phyloP scores from a whole-genome alignment of 805 yeast species.

The Hanseniaspora lachancei region DNA sequence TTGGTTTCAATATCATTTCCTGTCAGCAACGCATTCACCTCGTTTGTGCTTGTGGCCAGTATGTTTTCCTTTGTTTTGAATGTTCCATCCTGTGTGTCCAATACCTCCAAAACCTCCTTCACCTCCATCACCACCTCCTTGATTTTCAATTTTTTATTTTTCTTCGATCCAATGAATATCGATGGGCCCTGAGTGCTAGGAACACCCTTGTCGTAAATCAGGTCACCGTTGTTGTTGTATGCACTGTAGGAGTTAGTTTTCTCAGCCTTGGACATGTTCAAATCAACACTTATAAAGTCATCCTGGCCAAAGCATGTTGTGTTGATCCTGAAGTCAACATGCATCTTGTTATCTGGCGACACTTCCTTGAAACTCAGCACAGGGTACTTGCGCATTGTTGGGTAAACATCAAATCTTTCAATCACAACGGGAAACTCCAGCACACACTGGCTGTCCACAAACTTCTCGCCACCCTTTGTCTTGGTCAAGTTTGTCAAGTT shows the following conservation, averaged over 20 bases:
- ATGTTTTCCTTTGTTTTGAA: slow-evolving; percentile 36
- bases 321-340: slow-evolving; percentile 36
- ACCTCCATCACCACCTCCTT: slow-evolving; percentile 37
- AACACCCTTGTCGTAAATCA: background rate
- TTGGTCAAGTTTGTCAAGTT: slow-evolving; percentile 12
- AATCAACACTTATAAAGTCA: slow-evolving; percentile 33
- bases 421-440: slow-evolving; percentile 39
- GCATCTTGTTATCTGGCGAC: slow-evolving; percentile 38
- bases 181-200: slow-evolving; percentile 1
- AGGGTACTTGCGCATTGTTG: slow-evolving; percentile 43
- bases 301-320: slow-evolving; percentile 46
- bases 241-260: slow-evolving; percentile 14
- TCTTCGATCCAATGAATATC: slow-evolving; percentile 15
- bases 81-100: slow-evolving; percentile 25
- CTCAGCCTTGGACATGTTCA: slow-evolving; percentile 32
- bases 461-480: slow-evolving; percentile 20
- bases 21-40: slow-evolving; percentile 22
- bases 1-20: slow-evolving; percentile 22
- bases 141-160: slow-evolving; percentile 26
- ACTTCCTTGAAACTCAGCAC: slow-evolving; percentile 33
- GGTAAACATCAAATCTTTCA: slow-evolving; percentile 44
- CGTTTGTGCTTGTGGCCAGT: slow-evolving; percentile 27
- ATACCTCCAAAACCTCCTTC: slow-evolving; percentile 40
- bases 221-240: slow-evolving; percentile 11
- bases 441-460: slow-evolving; percentile 1